Conservation (phyloP, 1,139 yeast genomes). For the Yamadazyma membranifaciens region DNA sequence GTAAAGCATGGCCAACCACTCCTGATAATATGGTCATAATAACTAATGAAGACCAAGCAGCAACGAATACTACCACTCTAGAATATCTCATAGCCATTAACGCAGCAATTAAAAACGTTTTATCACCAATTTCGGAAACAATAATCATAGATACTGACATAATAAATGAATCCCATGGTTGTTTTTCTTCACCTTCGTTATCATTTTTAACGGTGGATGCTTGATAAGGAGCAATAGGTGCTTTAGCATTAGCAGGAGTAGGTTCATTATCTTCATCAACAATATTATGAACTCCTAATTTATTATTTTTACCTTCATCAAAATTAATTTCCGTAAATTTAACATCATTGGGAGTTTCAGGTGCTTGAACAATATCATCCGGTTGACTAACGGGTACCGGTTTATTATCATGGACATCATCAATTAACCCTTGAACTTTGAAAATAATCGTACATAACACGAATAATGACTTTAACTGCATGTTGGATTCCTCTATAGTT, state of each 20-base stretch:
- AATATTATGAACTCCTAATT: conserved; percentile 24
- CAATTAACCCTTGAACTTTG: conserved; percentile 6
- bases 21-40: conserved; percentile 93
- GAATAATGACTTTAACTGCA: conserved; percentile 5
- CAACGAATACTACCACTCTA: conserved; percentile 74
- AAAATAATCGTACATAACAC: background rate
- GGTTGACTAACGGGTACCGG: conserved; percentile 5
- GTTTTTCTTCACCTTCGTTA: conserved; percentile 14
- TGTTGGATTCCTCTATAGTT: background rate
- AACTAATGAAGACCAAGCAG: conserved; percentile 84
- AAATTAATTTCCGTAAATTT: conserved; percentile 16
- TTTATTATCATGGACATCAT: conserved; percentile 3
- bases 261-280: conserved; percentile 33
- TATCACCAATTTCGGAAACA: conserved; percentile 94
- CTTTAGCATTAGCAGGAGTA: conserved; percentile 23
- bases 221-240: conserved; percentile 22
- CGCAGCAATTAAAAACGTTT: conserved; percentile 94
- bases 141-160: conserved; percentile 84
- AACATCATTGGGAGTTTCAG: conserved; percentile 13
- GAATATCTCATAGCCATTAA: conserved; percentile 97
- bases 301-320: conserved; percentile 16
- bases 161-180: conserved; percentile 49
- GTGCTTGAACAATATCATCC: conserved; percentile 4
- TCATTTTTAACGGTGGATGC: conserved; percentile 1
- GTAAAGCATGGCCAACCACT: conserved; percentile 87